A percentile compares a stretch with the other conserved stretches of the same genome.
Evolutionary conservation across 306 rosid genomes (phyloP).

Genomic region (barrel medic (Medicago truncatula)): DNA sequence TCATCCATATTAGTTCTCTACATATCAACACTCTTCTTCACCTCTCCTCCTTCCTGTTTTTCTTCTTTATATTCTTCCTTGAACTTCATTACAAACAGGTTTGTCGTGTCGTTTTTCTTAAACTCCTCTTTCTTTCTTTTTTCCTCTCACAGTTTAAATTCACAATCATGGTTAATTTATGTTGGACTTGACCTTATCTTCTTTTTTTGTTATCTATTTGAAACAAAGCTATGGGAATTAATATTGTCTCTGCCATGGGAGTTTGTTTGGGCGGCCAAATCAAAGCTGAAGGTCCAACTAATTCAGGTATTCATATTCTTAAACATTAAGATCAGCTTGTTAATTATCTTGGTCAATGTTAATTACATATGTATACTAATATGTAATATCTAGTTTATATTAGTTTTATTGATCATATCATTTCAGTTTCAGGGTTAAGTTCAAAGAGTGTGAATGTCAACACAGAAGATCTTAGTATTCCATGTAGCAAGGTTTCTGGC

Average conservation of each 20-base stretch:
- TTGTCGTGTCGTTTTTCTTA: background rate
- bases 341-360: background rate
- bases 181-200: constrained; percentile 5
- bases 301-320: constrained; percentile 44
- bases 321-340: background rate
- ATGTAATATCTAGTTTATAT: background rate
- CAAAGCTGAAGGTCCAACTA: constrained; percentile 42
- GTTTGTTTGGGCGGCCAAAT: constrained; percentile 51
- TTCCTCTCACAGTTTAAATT: background rate
- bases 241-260: constrained; percentile 56
- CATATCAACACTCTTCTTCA: background rate
- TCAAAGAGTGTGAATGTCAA: constrained; percentile 46
- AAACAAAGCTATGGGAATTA: constrained; percentile 34
- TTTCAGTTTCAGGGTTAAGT: constrained; percentile 49
- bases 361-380: background rate
- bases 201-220: constrained; percentile 49
- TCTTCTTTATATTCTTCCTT: background rate
- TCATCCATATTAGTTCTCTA: background rate
- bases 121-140: background rate
- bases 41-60: background rate
- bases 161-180: constrained; percentile 28
- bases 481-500: too few relatives aligned
- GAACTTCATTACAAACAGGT: constrained; percentile 32
- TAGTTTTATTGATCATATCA: constrained; percentile 9
- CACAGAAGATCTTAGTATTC: constrained; percentile 17